Percentiles rank a stretch among this genome's conserved stretches.
Conservation (phyloP, 1,139 yeast species). For the Kluyveromyces sp. region DNA sequence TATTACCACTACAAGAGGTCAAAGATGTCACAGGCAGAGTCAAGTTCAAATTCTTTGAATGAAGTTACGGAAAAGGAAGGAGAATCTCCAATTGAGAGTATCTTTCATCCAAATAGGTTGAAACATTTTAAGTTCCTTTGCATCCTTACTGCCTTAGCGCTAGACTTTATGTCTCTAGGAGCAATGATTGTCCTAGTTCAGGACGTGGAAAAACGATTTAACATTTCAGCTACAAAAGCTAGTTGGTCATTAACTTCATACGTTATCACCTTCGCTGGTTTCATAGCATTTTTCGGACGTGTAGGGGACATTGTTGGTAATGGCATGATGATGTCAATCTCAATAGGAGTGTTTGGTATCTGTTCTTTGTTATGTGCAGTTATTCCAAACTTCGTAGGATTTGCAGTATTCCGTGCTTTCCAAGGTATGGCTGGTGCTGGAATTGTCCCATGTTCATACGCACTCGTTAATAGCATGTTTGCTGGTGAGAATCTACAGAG, state of each 20-base stretch:
- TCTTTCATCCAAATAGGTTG: not conserved
- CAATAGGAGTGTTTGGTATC: conserved; percentile 14
- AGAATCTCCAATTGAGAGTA: not conserved
- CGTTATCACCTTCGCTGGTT: conserved; percentile 29
- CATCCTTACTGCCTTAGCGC: not conserved
- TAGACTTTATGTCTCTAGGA: not conserved
- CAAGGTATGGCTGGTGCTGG: conserved; percentile 35
- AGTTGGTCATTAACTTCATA: conserved; percentile 30
- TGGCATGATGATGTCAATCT: conserved; percentile 17
- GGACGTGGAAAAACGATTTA: not conserved
- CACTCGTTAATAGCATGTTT: conserved; percentile 29
- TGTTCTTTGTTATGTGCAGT: conserved; percentile 26
- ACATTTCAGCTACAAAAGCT: conserved; percentile 4
- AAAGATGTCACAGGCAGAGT: too few relatives aligned
- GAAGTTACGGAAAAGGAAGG: not conserved
- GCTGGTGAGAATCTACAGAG: conserved; percentile 18
- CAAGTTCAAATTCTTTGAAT: too few relatives aligned
- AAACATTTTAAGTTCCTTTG: not conserved
- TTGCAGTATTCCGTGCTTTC: conserved; percentile 33
- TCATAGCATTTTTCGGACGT: conserved; percentile 28
- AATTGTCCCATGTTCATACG: conserved; percentile 30
- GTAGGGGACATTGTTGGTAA: conserved; percentile 29
- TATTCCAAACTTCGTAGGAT: conserved; percentile 24
- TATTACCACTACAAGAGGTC: too few relatives aligned
- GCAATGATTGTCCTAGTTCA: conserved; percentile 1